Evolutionary conservation across 768 basidiomycete genomes (phyloP).

Genomic region (Hemileccinum rubropunctum): DNA sequence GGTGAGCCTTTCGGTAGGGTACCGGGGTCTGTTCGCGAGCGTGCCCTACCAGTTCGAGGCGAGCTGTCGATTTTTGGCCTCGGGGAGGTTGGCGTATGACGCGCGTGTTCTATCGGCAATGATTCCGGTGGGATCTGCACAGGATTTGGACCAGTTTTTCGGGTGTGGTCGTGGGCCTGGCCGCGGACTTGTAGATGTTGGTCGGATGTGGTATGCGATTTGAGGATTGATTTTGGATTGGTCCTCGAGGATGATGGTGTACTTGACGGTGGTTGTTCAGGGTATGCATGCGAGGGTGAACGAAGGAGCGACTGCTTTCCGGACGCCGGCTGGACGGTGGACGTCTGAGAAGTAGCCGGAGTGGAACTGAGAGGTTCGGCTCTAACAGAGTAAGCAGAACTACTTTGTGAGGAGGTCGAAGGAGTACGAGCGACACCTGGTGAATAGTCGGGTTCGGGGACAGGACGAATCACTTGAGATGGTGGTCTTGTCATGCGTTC

Average conservation of each 20-base stretch:
- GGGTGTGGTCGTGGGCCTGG: conserved; percentile 5
- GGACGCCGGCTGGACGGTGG: background rate
- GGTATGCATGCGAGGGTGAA: conserved; percentile 9
- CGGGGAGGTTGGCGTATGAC: conserved; percentile 5
- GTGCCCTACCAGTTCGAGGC: conserved; percentile 21
- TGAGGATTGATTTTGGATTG: conserved; percentile 33
- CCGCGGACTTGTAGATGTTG: conserved; percentile 17
- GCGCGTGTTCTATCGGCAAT: conserved; percentile 2
- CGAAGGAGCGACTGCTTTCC: conserved; percentile 7
- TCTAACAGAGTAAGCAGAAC: conserved; percentile 12
- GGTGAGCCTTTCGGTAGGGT: conserved; percentile 9
- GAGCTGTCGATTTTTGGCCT: conserved; percentile 10
- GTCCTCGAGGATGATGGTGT: conserved; percentile 23
- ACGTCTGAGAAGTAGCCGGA: background rate
- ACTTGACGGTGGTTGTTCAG: conserved; percentile 13
- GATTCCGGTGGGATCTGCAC: conserved; percentile 12
- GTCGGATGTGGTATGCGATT: conserved; percentile 19
- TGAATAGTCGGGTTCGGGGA: background rate
- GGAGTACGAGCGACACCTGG: conserved; percentile 13
- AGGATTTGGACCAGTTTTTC: conserved; percentile 11
- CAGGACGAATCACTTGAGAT: conserved; percentile 21
- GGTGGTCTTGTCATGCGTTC: conserved; percentile 68
- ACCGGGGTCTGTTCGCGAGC: conserved; percentile 32
- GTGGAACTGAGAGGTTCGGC: background rate
- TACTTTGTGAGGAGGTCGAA: conserved; percentile 19